Evolutionary conservation across 352 stramenopile genomes (phyloP).

Genomic region (Globisporangium lucens): DNA sequence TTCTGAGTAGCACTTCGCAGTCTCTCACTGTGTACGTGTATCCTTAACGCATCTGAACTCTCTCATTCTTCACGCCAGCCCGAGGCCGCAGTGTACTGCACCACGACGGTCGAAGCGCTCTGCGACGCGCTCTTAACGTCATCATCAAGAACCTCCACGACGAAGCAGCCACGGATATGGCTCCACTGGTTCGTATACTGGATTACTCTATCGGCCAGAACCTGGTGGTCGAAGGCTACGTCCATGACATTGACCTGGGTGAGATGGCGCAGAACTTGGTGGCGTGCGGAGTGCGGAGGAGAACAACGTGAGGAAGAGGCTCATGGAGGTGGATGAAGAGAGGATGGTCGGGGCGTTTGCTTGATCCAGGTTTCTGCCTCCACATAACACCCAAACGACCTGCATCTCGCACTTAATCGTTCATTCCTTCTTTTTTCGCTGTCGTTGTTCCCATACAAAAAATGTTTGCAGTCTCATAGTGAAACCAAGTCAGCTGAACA

Average conservation of each 20-base stretch:
- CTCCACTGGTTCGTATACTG: no score
- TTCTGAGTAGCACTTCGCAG: background rate
- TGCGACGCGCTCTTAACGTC: slow-evolving; percentile 50
- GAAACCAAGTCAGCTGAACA: no score
- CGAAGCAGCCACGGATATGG: slow-evolving; percentile 21
- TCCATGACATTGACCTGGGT: no score
- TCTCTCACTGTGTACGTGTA: background rate
- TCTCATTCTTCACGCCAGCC: slow-evolving; percentile 18
- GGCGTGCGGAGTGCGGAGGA: slow-evolving; percentile 8
- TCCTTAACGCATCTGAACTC: slow-evolving; percentile 3
- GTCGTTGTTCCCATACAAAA: no score
- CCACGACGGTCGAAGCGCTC: slow-evolving; percentile 47
- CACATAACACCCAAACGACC: no score
- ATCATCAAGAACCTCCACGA: slow-evolving; percentile 44
- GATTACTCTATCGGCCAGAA: no score
- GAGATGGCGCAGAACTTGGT: no score
- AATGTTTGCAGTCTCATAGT: no score
- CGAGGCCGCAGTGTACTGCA: slow-evolving; percentile 52
- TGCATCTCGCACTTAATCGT: no score
- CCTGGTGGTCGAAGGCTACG: no score
- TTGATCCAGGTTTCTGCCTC: no score
- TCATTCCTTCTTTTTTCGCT: no score
- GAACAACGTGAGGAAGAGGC: slow-evolving; percentile 10
- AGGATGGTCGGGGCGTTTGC: slow-evolving; percentile 12
- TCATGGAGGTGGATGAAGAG: background rate